phyloP scores from a whole-genome alignment of 768 basidiomycete genomes.

The Amanita brunnescens region DNA sequence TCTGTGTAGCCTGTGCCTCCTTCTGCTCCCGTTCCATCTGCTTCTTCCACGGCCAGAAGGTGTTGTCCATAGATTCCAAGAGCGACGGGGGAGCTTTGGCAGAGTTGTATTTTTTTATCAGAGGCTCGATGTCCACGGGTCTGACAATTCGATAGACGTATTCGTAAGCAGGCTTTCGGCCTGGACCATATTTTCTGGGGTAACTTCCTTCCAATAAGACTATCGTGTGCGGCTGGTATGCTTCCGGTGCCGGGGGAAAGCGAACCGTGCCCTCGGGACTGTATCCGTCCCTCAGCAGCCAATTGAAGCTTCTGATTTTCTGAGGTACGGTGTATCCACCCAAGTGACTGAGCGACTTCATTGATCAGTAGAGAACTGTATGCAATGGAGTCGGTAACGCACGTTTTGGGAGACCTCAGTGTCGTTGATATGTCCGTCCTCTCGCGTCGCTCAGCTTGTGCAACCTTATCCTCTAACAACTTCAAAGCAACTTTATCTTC shows the following conservation, averaged over 20 bases:
- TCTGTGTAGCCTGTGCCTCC: no score
- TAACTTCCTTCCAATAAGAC: conserved; percentile 29
- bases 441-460: no score
- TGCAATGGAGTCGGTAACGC: no score
- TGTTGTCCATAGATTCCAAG: background rate
- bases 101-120: background rate
- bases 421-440: no score
- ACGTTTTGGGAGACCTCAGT: no score
- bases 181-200: conserved; percentile 15
- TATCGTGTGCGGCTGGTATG: conserved; percentile 31
- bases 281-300: conserved; percentile 27
- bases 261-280: conserved; percentile 16
- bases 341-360: no score
- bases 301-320: conserved; percentile 26
- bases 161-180: background rate
- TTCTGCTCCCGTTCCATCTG: background rate
- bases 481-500: no score
- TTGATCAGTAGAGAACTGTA: no score
- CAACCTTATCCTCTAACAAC: no score
- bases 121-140: background rate
- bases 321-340: background rate
- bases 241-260: conserved; percentile 21
- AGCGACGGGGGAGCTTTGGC: background rate
- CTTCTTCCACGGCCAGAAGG: background rate
- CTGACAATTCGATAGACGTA: background rate